A percentile compares a stretch with the other conserved stretches of the same genome.
These are phyloP conservation scores for Achaetomium macrosporum DNA, from an alignment of 2,329 filamentous ascomycete genomes.

Conservation along the genomic window DNA sequence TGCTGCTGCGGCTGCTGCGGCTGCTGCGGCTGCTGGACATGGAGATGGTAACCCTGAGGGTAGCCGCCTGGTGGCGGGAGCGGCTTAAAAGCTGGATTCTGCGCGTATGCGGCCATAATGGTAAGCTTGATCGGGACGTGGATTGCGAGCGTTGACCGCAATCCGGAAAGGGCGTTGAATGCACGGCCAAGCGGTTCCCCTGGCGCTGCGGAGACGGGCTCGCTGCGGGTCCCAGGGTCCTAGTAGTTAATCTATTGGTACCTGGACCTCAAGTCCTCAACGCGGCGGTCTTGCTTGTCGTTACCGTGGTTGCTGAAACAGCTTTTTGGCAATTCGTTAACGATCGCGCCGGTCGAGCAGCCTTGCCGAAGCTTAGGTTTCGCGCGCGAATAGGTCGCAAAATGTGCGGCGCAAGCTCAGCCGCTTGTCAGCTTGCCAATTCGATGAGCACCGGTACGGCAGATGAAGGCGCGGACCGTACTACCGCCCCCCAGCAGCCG, in stretches of 20 bases:
- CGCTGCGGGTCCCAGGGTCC: not conserved
- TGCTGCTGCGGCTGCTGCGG: slow-evolving; percentile 16
- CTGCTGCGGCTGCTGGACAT: slow-evolving; percentile 20
- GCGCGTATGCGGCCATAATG: slow-evolving; percentile 24
- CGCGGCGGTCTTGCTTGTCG: not conserved
- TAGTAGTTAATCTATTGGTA: not conserved
- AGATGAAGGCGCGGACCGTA: not conserved
- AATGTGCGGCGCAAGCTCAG: not conserved
- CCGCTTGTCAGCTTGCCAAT: not conserved
- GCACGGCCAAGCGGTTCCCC: not conserved
- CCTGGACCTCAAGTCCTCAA: not conserved
- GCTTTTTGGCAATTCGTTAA: not conserved
- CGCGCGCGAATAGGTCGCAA: not conserved
- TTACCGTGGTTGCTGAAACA: no score
- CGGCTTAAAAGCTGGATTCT: slow-evolving; percentile 18
- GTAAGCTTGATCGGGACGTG: no score
- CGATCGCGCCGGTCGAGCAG: no score
- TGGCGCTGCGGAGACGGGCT: not conserved
- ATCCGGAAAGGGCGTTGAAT: not conserved
- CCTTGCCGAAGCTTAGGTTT: not conserved
- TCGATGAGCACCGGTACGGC: not conserved
- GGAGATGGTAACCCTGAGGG: slow-evolving; percentile 16
- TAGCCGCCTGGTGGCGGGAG: slow-evolving; percentile 16
- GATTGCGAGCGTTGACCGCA: not conserved
- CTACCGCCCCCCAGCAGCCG: not conserved